Conservation (phyloP, 441 rosid genomes). For the Arabidopsis hybrid region DNA sequence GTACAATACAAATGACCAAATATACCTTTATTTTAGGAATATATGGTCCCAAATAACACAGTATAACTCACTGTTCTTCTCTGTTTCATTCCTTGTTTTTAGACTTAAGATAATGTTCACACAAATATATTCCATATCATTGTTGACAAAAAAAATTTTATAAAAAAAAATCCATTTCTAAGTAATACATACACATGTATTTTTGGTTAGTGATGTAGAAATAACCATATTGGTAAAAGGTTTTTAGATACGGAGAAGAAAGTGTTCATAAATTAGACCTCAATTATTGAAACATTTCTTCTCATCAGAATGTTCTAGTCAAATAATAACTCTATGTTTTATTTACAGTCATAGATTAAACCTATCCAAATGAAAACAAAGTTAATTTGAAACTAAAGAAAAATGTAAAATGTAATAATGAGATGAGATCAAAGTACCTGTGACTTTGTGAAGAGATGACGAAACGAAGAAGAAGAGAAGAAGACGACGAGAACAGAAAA, state of each 20-base stretch:
- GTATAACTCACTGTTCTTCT: slow-evolving; percentile 39
- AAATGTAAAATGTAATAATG: not conserved
- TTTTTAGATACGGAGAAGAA: slow-evolving; percentile 28
- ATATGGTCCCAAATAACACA: slow-evolving; percentile 34
- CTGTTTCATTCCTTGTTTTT: slow-evolving; percentile 26
- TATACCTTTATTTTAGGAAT: slow-evolving; percentile 33
- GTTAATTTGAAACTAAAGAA: not conserved
- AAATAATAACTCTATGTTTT: not conserved
- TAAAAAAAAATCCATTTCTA: slow-evolving; percentile 1
- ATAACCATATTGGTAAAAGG: slow-evolving; percentile 23
- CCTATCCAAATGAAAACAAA: slow-evolving; percentile 1
- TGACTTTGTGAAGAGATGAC: slow-evolving; percentile 13
- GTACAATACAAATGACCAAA: slow-evolving; percentile 30
- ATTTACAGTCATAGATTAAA: not conserved
- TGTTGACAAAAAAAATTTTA: not conserved
- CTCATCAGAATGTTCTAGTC: not conserved
- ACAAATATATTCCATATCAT: slow-evolving; percentile 15
- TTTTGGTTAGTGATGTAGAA: not conserved
- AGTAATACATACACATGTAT: slow-evolving; percentile 3
- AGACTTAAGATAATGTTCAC: slow-evolving; percentile 17
- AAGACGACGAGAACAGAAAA: slow-evolving; percentile 22
- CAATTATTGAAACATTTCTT: not conserved
- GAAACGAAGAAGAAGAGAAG: slow-evolving; percentile 36
- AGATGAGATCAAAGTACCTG: slow-evolving; percentile 33
- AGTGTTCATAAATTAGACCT: slow-evolving; percentile 1